A percentile compares a stretch with the other conserved stretches of the same genome.
These are phyloP conservation scores for Hericium rajendrae DNA, from an alignment of 768 basidiomycete genomes.

Conservation along the genomic window DNA sequence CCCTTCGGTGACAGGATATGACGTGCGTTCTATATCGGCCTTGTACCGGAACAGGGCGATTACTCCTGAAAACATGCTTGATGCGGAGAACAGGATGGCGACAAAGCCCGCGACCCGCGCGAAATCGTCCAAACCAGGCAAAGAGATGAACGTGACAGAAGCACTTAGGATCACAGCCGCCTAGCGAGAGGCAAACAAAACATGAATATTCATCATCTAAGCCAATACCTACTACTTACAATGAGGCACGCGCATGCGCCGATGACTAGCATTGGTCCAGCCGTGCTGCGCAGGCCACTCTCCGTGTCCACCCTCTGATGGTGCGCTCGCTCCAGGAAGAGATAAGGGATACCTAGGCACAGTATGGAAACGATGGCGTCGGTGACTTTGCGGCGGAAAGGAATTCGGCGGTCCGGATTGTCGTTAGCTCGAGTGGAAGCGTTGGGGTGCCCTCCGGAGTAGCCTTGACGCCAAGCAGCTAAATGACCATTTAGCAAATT, in stretches of 20 bases:
- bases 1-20: slow-evolving; percentile 38
- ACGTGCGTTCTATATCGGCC: slow-evolving; percentile 46
- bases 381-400: slow-evolving; percentile 39
- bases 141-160: slow-evolving; percentile 71
- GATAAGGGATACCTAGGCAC: slow-evolving; percentile 72
- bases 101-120: slow-evolving; percentile 58
- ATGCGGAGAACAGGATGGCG: slow-evolving; percentile 57
- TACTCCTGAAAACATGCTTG: slow-evolving; percentile 60
- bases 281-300: slow-evolving; percentile 33
- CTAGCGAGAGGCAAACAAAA: slow-evolving; percentile 27
- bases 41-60: slow-evolving; percentile 65
- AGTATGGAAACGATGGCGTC: slow-evolving; percentile 54
- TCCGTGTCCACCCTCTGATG: slow-evolving; percentile 51
- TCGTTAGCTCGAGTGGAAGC: slow-evolving; percentile 16
- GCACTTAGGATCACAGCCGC: slow-evolving; percentile 75
- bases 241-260: slow-evolving; percentile 41
- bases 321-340: slow-evolving; percentile 51
- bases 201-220: neutral
- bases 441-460: slow-evolving; percentile 6
- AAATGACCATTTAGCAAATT: neutral
- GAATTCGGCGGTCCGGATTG: slow-evolving; percentile 23
- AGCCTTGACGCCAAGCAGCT: slow-evolving; percentile 13
- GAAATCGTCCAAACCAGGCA: slow-evolving; percentile 62
- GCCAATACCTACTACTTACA: slow-evolving; percentile 11
- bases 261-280: slow-evolving; percentile 51